Percentiles rank a stretch among this genome's conserved stretches.
Conservation (phyloP, 306 rosid genomes). For the Castanospermum australe region DNA sequence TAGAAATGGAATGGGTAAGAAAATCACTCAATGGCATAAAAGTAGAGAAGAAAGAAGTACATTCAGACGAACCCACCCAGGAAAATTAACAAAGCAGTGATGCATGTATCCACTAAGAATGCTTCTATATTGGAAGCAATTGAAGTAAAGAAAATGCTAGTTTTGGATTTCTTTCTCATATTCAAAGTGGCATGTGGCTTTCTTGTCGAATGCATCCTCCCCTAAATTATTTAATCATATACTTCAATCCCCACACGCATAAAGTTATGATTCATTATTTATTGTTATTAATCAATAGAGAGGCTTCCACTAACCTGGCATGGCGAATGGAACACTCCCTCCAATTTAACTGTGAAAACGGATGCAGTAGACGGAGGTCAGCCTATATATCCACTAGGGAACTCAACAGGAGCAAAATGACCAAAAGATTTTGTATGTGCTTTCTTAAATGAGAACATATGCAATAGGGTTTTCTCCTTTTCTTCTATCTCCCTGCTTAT, state of each 20-base stretch:
- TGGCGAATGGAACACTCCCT: too few relatives aligned
- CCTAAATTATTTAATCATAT: neutral
- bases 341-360: neutral
- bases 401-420: neutral
- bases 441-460: neutral
- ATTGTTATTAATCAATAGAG: neutral
- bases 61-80: neutral
- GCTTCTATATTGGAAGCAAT: neutral
- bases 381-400: too few relatives aligned
- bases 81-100: slow-evolving; percentile 2
- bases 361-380: neutral
- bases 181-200: slow-evolving; percentile 28
- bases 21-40: neutral
- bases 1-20: neutral
- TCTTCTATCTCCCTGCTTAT: too few relatives aligned
- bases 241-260: neutral
- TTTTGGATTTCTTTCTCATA: neutral
- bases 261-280: neutral
- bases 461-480: neutral
- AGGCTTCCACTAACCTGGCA: neutral
- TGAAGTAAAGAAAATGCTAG: neutral
- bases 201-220: slow-evolving; percentile 37
- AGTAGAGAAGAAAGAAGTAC: slow-evolving; percentile 17
- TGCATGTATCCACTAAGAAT: slow-evolving; percentile 3
- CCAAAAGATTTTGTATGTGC: neutral